Percentiles rank a stretch among this genome's conserved stretches.
phyloP scores from a whole-genome alignment of 805 yeast species.

The Candida patagonica region DNA sequence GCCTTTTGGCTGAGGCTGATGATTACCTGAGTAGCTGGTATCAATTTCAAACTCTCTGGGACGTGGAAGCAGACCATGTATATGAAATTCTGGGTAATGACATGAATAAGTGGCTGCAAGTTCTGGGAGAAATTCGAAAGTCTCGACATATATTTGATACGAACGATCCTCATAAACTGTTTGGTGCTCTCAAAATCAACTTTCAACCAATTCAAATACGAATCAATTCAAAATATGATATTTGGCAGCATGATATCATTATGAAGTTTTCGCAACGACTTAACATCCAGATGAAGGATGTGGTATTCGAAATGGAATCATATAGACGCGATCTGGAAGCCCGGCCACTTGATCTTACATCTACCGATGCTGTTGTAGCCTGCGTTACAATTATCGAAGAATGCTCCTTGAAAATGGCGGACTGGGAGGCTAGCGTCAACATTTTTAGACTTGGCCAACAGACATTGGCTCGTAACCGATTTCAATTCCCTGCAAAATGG shows the following conservation, averaged over 20 bases:
- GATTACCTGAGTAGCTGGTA: slow-evolving; percentile 44
- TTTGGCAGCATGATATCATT: slow-evolving; percentile 44
- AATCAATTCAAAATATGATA: slow-evolving; percentile 45
- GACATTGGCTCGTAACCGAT: slow-evolving; percentile 35
- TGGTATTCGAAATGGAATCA: slow-evolving; percentile 27
- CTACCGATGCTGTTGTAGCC: slow-evolving; percentile 31
- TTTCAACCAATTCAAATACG: slow-evolving; percentile 46
- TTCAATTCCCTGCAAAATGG: slow-evolving; percentile 45
- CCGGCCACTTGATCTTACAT: slow-evolving; percentile 28
- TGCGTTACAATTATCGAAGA: slow-evolving; percentile 34
- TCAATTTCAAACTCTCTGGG: slow-evolving; percentile 51
- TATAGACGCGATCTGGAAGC: slow-evolving; percentile 33
- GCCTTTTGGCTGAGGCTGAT: slow-evolving; percentile 23
- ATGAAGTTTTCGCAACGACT: slow-evolving; percentile 34
- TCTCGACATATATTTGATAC: slow-evolving; percentile 44
- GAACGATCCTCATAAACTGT: slow-evolving; percentile 29
- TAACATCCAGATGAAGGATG: slow-evolving; percentile 22
- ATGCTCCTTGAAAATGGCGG: slow-evolving; percentile 18
- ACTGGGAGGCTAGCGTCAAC: slow-evolving; percentile 19
- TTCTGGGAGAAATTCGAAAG: slow-evolving; percentile 35
- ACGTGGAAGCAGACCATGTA: slow-evolving; percentile 37
- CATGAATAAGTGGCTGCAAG: slow-evolving; percentile 40
- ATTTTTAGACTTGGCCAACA: slow-evolving; percentile 32
- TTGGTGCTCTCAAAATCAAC: slow-evolving; percentile 39
- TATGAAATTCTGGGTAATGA: slow-evolving; percentile 28